phyloP scores from a whole-genome alignment of 106 monocot species.

The Phalaenopsis aphrodite region DNA sequence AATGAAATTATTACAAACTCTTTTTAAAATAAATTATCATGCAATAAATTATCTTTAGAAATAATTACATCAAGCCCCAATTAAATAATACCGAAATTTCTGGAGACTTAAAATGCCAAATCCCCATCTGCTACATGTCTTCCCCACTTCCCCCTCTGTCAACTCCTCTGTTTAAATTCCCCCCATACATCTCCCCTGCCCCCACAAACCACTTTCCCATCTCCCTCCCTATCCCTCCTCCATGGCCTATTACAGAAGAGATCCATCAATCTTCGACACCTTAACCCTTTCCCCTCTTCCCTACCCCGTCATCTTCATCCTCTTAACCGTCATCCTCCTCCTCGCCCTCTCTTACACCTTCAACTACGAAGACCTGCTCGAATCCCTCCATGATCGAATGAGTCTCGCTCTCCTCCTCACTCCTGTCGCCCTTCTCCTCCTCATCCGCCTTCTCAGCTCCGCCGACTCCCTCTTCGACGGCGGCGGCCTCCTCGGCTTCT shows the following conservation, averaged over 20 bases:
- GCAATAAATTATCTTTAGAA: no score
- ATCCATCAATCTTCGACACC: slow-evolving; percentile 37
- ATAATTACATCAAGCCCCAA: no score
- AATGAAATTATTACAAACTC: no score
- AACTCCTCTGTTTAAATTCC: no score
- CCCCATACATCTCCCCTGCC: no score
- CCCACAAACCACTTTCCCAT: no score
- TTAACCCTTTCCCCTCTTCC: slow-evolving; percentile 73
- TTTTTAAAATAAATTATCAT: no score
- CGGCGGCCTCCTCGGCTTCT: slow-evolving; percentile 14
- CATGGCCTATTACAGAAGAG: neutral
- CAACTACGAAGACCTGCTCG: slow-evolving; percentile 40
- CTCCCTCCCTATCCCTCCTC: no score
- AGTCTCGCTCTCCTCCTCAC: slow-evolving; percentile 42
- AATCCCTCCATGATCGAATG: slow-evolving; percentile 33
- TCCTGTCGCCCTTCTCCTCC: slow-evolving; percentile 48
- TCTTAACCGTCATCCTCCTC: slow-evolving; percentile 46
- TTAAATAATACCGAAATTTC: neutral
- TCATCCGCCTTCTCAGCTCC: slow-evolving; percentile 52
- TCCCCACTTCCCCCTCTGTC: no score
- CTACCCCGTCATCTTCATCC: slow-evolving; percentile 65
- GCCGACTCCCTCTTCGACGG: slow-evolving; percentile 19
- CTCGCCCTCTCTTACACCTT: slow-evolving; percentile 41
- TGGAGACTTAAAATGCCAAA: no score
- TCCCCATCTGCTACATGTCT: no score